Percentiles rank a stretch among this genome's conserved stretches.
Evolutionary conservation across 148 eudicot genomes (phyloP).

Genomic region (Arbutus unedo): DNA sequence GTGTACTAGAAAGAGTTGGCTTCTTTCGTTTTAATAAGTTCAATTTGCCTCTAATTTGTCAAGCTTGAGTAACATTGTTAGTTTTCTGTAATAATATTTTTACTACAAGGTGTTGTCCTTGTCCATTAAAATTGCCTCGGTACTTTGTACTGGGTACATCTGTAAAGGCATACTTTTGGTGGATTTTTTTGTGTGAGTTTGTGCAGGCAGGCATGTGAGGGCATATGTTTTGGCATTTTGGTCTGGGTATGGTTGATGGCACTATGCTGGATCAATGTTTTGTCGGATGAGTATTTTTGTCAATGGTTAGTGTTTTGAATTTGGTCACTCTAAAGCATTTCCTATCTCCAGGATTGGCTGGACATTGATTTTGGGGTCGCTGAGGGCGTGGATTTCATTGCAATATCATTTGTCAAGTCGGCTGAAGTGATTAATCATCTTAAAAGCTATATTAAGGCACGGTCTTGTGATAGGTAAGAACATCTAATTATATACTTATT

Average conservation of each 20-base stretch:
- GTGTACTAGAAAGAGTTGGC: neutral
- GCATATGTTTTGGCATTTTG: neutral
- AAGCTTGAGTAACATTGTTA: neutral
- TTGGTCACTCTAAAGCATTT: slow-evolving; percentile 19
- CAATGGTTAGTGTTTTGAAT: neutral
- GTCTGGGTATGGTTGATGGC: neutral
- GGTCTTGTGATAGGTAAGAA: slow-evolving; percentile 63
- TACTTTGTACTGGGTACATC: neutral
- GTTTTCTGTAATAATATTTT: neutral
- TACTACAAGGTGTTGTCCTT: neutral
- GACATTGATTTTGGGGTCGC: slow-evolving; percentile 95
- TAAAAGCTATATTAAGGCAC: slow-evolving; percentile 87
- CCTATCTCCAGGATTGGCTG: slow-evolving; percentile 84
- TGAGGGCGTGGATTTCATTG: slow-evolving; percentile 95
- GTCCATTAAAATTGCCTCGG: neutral
- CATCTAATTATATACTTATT: neutral
- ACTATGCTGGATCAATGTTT: slow-evolving; percentile 2
- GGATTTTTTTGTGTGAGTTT: neutral
- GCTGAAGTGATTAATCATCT: slow-evolving; percentile 93
- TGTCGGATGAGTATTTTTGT: neutral
- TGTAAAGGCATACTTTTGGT: neutral
- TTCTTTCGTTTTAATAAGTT: neutral
- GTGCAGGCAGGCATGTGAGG: neutral
- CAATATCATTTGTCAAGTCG: slow-evolving; percentile 92
- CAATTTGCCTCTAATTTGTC: neutral